phyloP scores from a whole-genome alignment of 768 basidiomycete species.

The Imleria badia region DNA sequence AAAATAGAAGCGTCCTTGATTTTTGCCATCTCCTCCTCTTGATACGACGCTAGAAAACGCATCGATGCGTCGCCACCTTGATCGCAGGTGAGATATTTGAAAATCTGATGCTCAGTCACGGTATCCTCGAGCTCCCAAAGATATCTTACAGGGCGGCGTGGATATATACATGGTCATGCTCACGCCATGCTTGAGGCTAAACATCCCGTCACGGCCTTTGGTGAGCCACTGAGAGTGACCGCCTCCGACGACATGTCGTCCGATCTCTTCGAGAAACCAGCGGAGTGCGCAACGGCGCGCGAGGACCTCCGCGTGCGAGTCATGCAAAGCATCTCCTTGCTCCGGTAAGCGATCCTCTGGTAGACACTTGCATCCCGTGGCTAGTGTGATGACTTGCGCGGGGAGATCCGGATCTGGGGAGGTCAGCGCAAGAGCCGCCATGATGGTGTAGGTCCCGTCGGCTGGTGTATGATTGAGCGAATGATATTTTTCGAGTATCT shows the following conservation, averaged over 20 bases:
- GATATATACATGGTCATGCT: constrained; percentile 75
- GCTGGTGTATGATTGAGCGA: constrained; percentile 51
- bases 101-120: constrained; percentile 33
- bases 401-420: constrained; percentile 24
- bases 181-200: constrained; percentile 46
- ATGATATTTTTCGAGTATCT: constrained; percentile 44
- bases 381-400: constrained; percentile 64
- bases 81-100: background rate
- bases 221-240: constrained; percentile 53
- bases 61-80: constrained; percentile 90
- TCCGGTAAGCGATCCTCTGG: constrained; percentile 59
- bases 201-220: constrained; percentile 38
- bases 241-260: constrained; percentile 11
- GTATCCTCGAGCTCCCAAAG: too few relatives aligned
- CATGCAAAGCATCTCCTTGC: constrained; percentile 79
- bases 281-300: constrained; percentile 74
- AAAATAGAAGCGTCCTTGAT: constrained; percentile 54
- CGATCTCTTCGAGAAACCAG: constrained; percentile 78
- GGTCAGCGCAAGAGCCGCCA: constrained; percentile 56
- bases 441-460: constrained; percentile 57
- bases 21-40: constrained; percentile 69
- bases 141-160: constrained; percentile 52
- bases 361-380: constrained; percentile 85
- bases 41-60: constrained; percentile 69
- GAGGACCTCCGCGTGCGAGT: constrained; percentile 91